Percentiles rank a stretch among this genome's conserved stretches.
Evolutionary conservation across 1,284 basidiomycete genomes (phyloP).

Genomic region (Ceratobasidium sp.): DNA sequence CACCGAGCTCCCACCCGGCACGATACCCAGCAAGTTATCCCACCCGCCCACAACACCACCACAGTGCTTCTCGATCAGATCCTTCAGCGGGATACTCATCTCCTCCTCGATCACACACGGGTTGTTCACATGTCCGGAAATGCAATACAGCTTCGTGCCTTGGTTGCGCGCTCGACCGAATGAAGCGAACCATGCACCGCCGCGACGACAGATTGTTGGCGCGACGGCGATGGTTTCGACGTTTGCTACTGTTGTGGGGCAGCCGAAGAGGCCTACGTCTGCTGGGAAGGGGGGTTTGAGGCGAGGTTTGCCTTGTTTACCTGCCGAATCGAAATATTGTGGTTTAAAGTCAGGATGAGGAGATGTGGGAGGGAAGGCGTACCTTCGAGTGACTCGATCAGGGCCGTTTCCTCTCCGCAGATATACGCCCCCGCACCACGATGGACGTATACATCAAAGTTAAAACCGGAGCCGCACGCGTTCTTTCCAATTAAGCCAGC

Average conservation of each 20-base stretch:
- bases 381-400: conserved; percentile 94
- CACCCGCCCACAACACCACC: conserved; percentile 95
- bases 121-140: conserved; percentile 98
- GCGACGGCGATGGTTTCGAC: conserved; percentile 98
- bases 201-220: conserved; percentile 95
- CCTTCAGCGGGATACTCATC: conserved; percentile 96
- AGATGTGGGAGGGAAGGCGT: not conserved
- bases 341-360: not conserved
- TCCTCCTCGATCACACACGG: conserved; percentile 99
- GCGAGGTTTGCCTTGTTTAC: conserved; percentile 98
- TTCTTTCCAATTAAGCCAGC: conserved; percentile 93
- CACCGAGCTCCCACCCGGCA: conserved; percentile 95
- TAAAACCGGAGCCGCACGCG: conserved; percentile 92
- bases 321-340: not conserved
- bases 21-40: conserved; percentile 95
- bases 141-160: conserved; percentile 96
- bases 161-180: conserved; percentile 95
- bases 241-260: conserved; percentile 97
- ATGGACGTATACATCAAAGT: conserved; percentile 97
- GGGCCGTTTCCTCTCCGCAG: conserved; percentile 97
- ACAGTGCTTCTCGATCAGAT: conserved; percentile 96
- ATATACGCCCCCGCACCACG: conserved; percentile 98
- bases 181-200: conserved; percentile 89
- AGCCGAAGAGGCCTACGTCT: conserved; percentile 96
- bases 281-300: conserved; percentile 99